Conservation (phyloP, 345 rosid species). For the Lepidium africanum region DNA sequence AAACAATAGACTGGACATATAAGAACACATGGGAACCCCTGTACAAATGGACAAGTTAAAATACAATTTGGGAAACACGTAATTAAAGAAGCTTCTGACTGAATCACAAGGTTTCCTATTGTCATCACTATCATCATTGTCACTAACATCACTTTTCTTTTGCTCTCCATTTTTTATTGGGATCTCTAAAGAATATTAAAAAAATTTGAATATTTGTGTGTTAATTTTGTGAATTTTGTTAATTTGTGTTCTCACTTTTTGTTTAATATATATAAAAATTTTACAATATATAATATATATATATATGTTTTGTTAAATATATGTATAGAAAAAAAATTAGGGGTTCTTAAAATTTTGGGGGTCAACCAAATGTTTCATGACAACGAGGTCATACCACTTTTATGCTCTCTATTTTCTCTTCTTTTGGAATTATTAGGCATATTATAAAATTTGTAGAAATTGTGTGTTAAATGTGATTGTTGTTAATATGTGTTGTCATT, state of each 20-base stretch:
- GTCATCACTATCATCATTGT: not conserved
- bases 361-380: too few species aligned
- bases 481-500: too few species aligned
- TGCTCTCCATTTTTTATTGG: not conserved
- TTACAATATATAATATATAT: too few species aligned
- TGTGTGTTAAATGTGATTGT: not conserved
- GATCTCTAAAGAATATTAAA: not conserved
- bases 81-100: conserved; percentile 3
- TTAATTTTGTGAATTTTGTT: not conserved
- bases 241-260: not conserved
- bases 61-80: conserved; percentile 1
- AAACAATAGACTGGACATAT: conserved; percentile 13
- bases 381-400: too few species aligned
- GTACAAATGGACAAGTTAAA: not conserved
- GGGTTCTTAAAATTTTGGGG: too few species aligned
- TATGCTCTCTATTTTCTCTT: not conserved
- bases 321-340: too few species aligned
- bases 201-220: not conserved
- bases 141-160: not conserved
- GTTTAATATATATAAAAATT: too few species aligned
- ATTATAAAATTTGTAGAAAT: not conserved
- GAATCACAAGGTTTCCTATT: conserved; percentile 6
- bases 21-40: not conserved
- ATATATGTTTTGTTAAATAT: too few species aligned
- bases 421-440: not conserved